These are phyloP conservation scores for Brassica napus DNA, from an alignment of 345 rosid genomes.

Conservation along the genomic window Da-Ae NC_063447.1:59698501-59699000, in stretches of 20 bases:
- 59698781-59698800: slow-evolving; percentile 56
- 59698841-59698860: slow-evolving; percentile 58
- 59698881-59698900: slow-evolving; percentile 68
- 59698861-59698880: slow-evolving; percentile 68
- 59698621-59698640: slow-evolving; percentile 42
- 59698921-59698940: slow-evolving; percentile 18
- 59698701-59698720: slow-evolving; percentile 50
- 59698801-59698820: slow-evolving; percentile 51
- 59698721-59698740: slow-evolving; percentile 53
- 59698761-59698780: slow-evolving; percentile 63
- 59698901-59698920: slow-evolving; percentile 22
- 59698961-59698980: slow-evolving; percentile 16
- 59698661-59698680: slow-evolving; percentile 77
- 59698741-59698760: slow-evolving; percentile 70
- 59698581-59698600: slow-evolving; percentile 51
- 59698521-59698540: slow-evolving; percentile 32
- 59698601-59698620: slow-evolving; percentile 41
- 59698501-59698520: slow-evolving; percentile 45
- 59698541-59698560: slow-evolving; percentile 11
- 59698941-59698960: slow-evolving; percentile 17
- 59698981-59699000: slow-evolving; percentile 26
- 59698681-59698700: slow-evolving; percentile 69
- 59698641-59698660: slow-evolving; percentile 34
- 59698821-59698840: slow-evolving; percentile 71
- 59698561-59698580: slow-evolving; percentile 14